Percentiles rank a stretch among this genome's conserved stretches.
phyloP scores from a whole-genome alignment of 1,284 basidiomycete genomes.

The Leccinum subrobustum region DNA sequence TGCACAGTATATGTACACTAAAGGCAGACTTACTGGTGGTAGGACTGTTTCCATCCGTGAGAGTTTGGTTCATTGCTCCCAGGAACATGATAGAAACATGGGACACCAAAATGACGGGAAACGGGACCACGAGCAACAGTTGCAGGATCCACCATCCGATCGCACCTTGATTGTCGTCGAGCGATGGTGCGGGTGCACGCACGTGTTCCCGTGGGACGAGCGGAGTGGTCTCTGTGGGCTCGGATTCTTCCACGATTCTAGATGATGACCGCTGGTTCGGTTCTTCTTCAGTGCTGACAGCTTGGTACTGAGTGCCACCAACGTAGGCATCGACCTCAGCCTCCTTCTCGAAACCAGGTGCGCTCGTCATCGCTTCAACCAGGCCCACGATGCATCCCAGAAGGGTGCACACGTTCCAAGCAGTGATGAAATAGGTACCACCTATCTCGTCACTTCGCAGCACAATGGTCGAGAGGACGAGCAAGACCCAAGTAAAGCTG shows the following conservation, averaged over 20 bases:
- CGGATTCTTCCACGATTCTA: slow-evolving; percentile 32
- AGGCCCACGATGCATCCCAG: slow-evolving; percentile 46
- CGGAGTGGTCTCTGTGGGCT: slow-evolving; percentile 50
- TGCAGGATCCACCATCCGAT: slow-evolving; percentile 66
- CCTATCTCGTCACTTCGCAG: slow-evolving; percentile 47
- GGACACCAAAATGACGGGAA: slow-evolving; percentile 56
- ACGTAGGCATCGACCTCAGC: slow-evolving; percentile 9
- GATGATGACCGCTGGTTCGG: slow-evolving; percentile 13
- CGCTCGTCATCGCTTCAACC: slow-evolving; percentile 36
- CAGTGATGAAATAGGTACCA: slow-evolving; percentile 55
- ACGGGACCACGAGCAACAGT: slow-evolving; percentile 53
- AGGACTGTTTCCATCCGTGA: slow-evolving; percentile 62
- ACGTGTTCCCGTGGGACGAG: slow-evolving; percentile 40
- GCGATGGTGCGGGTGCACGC: background rate
- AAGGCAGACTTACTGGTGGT: slow-evolving; percentile 42
- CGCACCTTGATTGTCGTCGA: slow-evolving; percentile 36
- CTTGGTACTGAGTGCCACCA: slow-evolving; percentile 27
- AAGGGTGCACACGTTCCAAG: slow-evolving; percentile 53
- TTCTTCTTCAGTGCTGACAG: slow-evolving; percentile 21
- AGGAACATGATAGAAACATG: slow-evolving; percentile 54
- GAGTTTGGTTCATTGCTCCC: slow-evolving; percentile 53
- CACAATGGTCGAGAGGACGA: slow-evolving; percentile 48
- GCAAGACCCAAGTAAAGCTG: slow-evolving; percentile 55
- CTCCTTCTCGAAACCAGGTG: slow-evolving; percentile 23
- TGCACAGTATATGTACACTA: background rate